These are phyloP conservation scores for Volvariella surrecta DNA, from an alignment of 1,284 basidiomycete genomes.

Conservation along the genomic window DNA sequence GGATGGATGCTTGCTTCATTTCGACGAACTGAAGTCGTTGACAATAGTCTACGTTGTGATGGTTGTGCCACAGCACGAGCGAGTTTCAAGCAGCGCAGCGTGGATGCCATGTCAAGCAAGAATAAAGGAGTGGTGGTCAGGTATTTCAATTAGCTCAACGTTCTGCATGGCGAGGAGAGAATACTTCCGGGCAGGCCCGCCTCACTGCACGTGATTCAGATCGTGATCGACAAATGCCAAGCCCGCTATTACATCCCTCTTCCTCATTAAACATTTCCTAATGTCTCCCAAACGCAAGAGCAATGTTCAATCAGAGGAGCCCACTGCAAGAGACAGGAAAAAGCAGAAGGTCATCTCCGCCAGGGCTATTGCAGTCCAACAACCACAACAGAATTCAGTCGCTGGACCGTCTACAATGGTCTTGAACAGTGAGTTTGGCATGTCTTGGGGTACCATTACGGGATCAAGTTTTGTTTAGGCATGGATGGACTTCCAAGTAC, in stretches of 20 bases:
- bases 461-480: constrained; percentile 24
- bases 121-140: not conserved
- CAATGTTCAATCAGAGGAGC: constrained; percentile 25
- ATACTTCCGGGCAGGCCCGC: not conserved
- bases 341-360: constrained; percentile 55
- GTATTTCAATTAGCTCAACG: constrained; percentile 3
- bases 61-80: constrained; percentile 15
- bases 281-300: constrained; percentile 50
- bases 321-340: constrained; percentile 51
- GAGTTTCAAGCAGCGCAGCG: constrained; percentile 26
- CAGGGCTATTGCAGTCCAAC: constrained; percentile 61
- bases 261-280: constrained; percentile 1
- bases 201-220: constrained; percentile 4
- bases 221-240: no score
- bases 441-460: not conserved
- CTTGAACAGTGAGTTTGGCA: constrained; percentile 28
- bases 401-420: constrained; percentile 31
- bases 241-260: not conserved
- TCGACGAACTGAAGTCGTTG: constrained; percentile 31
- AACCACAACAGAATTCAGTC: constrained; percentile 17
- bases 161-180: constrained; percentile 3
- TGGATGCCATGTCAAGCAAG: constrained; percentile 26
- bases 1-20: constrained; percentile 43
- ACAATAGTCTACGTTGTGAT: constrained; percentile 24
- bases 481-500: constrained; percentile 58